These are phyloP conservation scores for Monsonia emarginata DNA, from an alignment of 441 rosid genomes.

Conservation along the genomic window DNA sequence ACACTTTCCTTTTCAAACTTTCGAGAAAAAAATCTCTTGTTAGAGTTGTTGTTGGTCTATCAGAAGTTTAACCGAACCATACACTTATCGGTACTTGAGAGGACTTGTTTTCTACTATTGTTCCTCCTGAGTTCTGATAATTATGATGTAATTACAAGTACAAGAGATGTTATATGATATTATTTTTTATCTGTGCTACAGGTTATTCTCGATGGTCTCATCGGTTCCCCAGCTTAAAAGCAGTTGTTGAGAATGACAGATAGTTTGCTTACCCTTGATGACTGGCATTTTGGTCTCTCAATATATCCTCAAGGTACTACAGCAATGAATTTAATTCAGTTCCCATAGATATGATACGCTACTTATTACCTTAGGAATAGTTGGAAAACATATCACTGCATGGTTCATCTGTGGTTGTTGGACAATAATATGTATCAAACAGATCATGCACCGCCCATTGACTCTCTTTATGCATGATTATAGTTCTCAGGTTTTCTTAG, in stretches of 20 bases:
- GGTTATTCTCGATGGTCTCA: slow-evolving; percentile 59
- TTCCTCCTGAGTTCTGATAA: neutral
- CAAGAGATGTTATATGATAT: neutral
- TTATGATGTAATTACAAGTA: neutral
- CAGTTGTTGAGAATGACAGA: slow-evolving; percentile 16
- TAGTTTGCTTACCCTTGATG: neutral
- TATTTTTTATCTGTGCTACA: slow-evolving; percentile 21
- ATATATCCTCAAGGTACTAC: neutral
- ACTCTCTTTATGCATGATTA: too few relatives aligned
- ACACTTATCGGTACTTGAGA: too few relatives aligned
- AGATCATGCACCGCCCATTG: too few relatives aligned
- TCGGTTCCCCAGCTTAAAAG: slow-evolving; percentile 43
- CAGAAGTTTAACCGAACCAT: neutral
- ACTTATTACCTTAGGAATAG: too few relatives aligned
- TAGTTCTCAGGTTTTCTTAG: too few relatives aligned
- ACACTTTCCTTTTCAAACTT: too few relatives aligned
- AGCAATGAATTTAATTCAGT: neutral
- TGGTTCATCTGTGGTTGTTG: too few relatives aligned
- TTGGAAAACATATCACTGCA: too few relatives aligned
- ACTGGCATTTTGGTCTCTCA: too few relatives aligned
- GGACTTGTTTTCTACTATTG: neutral
- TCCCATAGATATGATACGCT: too few relatives aligned
- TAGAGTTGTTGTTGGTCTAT: neutral
- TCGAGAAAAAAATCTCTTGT: neutral
- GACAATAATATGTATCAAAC: too few relatives aligned